Evolutionary conservation across 2,329 filamentous ascomycete genomes (phyloP), one percentile per base, ranked within the genome.

Genomic region (Aspergillus ibericus): DNA sequence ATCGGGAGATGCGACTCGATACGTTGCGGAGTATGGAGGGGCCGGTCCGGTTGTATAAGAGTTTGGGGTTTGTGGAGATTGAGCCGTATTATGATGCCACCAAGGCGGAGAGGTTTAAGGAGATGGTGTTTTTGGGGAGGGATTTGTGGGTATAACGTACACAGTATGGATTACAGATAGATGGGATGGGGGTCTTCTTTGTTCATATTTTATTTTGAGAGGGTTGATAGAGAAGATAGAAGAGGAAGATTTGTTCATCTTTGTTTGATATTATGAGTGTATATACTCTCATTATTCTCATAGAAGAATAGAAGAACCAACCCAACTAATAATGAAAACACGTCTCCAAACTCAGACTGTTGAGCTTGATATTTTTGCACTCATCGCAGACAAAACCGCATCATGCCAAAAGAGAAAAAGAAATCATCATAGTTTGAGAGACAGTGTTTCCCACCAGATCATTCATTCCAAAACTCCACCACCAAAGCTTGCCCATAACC

Each of bases 41-140:
- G 10, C 84, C 85, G 18, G 75, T 77, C 59, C 69, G 64, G 32
- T 62, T 86, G 62, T 87, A 87, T 71, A 68, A 68, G 50, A 68
- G 67, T 4, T 67, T 78, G 59, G 83, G 85, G 1, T 87, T 87
- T 69, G 71, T 72, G 61, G 78, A 82, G 63, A 78, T 80, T 38
- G 73, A 75, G 40, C 68, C 75, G 22, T 87, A 87, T 65, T 86
- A 87, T 69, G 77, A 83, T 13, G 85, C 81, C 32, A 82, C 82
- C 4, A 63, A 83, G 13, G 85, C 81, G 34, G 82, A 82, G 5
- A 63, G 85, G 36, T 73, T 85, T 35, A 73, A 81, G 52, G 79
- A 77, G 27, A 85, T 83, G 6, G 72, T 81, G 15, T 87, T 85
- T 66, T 72, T 86, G 66, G 75, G 71, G 27, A 63, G 80, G 56